Percentiles rank a stretch among this genome's conserved stretches.
These are phyloP conservation scores for Lepiota brunneoincarnata DNA, from an alignment of 768 basidiomycete species.

Conservation along the genomic window DNA sequence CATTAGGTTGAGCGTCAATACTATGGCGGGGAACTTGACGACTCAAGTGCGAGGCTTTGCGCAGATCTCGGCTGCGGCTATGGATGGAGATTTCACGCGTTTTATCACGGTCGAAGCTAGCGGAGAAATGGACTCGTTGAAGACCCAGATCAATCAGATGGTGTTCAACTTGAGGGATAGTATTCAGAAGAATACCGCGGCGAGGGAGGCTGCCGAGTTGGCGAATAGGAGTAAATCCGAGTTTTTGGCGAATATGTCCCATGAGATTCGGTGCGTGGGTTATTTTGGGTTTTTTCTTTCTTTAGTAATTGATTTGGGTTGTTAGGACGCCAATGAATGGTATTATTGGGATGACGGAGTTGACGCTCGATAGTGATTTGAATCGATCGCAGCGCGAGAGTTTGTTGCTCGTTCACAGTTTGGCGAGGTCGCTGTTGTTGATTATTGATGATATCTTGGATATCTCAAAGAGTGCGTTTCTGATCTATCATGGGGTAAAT, in stretches of 20 bases:
- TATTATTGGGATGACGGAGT: conserved; percentile 99
- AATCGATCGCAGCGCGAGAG: conserved; percentile 95
- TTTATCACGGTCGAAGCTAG: conserved; percentile 99
- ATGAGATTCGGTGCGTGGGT: conserved; percentile 87
- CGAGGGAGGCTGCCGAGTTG: conserved; percentile 93
- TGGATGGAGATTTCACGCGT: conserved; percentile 97
- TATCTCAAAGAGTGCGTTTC: conserved; percentile 96
- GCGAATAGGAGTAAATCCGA: conserved; percentile 98
- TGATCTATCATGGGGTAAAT: not conserved
- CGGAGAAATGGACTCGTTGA: conserved; percentile 99
- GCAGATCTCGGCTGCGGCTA: conserved; percentile 97
- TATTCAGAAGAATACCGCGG: conserved; percentile 98
- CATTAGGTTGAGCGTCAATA: conserved; percentile 96
- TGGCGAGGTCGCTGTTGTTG: conserved; percentile 88
- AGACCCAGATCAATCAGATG: conserved; percentile 99
- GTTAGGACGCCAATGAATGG: conserved; percentile 99
- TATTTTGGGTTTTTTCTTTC: conserved; percentile 52
- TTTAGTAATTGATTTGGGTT: not conserved
- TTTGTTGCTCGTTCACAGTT: conserved; percentile 89
- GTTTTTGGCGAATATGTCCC: conserved; percentile 98
- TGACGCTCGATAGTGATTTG: conserved; percentile 94
- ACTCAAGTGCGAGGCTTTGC: conserved; percentile 99
- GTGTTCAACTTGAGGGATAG: conserved; percentile 94
- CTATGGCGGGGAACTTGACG: conserved; percentile 96
- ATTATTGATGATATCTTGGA: conserved; percentile 99